phyloP scores from a whole-genome alignment of 352 stramenopile species.

The Phytophthora ohioensis region DNA sequence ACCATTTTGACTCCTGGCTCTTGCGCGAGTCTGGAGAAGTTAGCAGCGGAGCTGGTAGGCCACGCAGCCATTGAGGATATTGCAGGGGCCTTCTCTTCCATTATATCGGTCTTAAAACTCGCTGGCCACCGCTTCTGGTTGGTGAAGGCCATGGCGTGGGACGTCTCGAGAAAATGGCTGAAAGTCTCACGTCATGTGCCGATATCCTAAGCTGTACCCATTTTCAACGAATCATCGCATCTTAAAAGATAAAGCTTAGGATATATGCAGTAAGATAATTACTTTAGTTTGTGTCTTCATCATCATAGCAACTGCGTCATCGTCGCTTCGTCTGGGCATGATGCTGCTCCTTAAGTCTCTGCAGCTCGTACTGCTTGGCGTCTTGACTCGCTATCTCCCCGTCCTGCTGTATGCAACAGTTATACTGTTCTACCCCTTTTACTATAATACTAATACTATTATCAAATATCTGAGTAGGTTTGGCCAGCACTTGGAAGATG shows the following conservation, averaged over 20 bases:
- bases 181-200: constrained; percentile 25
- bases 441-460: background rate
- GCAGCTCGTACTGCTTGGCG: constrained; percentile 35
- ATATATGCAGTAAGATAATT: constrained; percentile 14
- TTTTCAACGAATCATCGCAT: constrained; percentile 18
- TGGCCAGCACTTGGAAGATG: constrained; percentile 54
- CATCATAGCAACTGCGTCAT: constrained; percentile 15
- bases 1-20: constrained; percentile 55
- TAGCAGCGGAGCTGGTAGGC: constrained; percentile 48
- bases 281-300: constrained; percentile 15
- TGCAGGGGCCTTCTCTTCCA: constrained; percentile 31
- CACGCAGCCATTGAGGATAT: constrained; percentile 42
- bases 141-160: constrained; percentile 34
- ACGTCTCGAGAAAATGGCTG: constrained; percentile 1
- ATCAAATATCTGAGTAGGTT: constrained; percentile 26
- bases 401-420: constrained; percentile 20
- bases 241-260: constrained; percentile 1
- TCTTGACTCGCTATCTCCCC: constrained; percentile 32
- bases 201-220: constrained; percentile 18
- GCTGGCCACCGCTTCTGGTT: constrained; percentile 22
- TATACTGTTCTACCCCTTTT: background rate
- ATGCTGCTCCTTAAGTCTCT: constrained; percentile 28
- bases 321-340: constrained; percentile 30
- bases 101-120: constrained; percentile 3
- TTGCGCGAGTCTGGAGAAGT: constrained; percentile 47